Evolutionary conservation across 345 rosid species (phyloP).

Genomic region (Salix dunnii): DNA sequence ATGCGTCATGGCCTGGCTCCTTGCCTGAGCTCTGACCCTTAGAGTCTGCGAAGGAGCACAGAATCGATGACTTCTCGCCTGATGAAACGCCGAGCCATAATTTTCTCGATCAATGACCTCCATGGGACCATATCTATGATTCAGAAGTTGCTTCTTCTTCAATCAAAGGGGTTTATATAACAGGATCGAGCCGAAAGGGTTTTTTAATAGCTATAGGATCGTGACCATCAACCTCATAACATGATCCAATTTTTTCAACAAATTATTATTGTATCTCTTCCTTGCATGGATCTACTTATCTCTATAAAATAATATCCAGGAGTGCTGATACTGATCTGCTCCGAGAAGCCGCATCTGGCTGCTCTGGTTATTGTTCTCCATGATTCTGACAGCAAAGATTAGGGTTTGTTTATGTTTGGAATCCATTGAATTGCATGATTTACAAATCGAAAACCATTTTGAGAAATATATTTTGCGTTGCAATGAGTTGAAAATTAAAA

Average conservation of each 20-base stretch:
- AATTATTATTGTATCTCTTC: background rate
- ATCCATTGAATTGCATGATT: no score
- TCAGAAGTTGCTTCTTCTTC: background rate
- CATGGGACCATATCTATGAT: background rate
- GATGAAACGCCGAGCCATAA: slow-evolving; percentile 41
- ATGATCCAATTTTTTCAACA: background rate
- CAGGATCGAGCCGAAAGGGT: background rate
- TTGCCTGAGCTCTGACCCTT: slow-evolving; percentile 25
- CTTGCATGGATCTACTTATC: background rate
- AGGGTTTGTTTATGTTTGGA: background rate
- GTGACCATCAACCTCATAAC: background rate
- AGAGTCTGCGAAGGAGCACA: slow-evolving; percentile 25
- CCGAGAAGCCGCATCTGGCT: slow-evolving; percentile 54
- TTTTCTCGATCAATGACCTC: slow-evolving; percentile 1
- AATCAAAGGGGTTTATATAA: background rate
- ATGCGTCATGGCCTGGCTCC: background rate
- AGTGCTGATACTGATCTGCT: slow-evolving; percentile 23
- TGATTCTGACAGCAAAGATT: background rate
- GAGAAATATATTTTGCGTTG: no score
- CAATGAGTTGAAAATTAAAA: no score
- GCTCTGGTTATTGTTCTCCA: background rate
- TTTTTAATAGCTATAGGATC: background rate
- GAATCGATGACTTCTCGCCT: slow-evolving; percentile 34
- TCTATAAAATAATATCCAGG: background rate
- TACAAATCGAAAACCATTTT: no score